Evolutionary conservation across 1,139 yeast species (phyloP), one percentile per base, ranked within the genome.

Genomic region (Hansenula sp.): DNA sequence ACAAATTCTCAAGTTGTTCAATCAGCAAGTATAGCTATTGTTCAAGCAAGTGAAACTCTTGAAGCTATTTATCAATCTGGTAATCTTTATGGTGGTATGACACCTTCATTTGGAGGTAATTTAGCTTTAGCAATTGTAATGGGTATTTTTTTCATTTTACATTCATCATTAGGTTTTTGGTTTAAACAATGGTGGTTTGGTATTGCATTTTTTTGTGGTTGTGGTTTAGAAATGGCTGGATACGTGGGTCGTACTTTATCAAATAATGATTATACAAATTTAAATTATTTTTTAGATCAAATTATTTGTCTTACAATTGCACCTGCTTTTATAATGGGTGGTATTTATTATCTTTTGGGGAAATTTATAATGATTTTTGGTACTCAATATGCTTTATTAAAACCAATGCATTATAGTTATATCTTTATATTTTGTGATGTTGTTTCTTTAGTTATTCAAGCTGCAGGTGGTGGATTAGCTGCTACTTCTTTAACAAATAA

Each of bases 271-370:
- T 40, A 40, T 1, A 33, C 45, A n/a, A 58, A 64, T 36, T 47
- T 65, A 39, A 59, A 72, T 44, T 66, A 66, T 37, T 89, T 70
- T 57, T 61, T 86, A 41, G 62, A 80, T 47, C 96, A 89, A 60
- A 76, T 80, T 48, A 75, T 82, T 39, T 67, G 83, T 44, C 66
- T 88, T 46, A 87, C 95, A 0, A 65, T 89, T 39, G 92, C 89
- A 0, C 97, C 97, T 0, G 92, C 92, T 7, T 88, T 90, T 59
- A 71, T 86, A 40, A 85, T 87, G 89, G 97, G 85, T 4, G 96
- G 95, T 6, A 70, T 89, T 9, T 89, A 89, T 62, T 85, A 77
- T 54, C 64, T 82, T 39, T 70, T 88, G 53, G 94, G 89, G 5
- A 88, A 86, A 60, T 52, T 84, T 47, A 77, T 84, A 34, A 77